Conservation (phyloP, 1,139 yeast species). For the Kodamaea ohmeri region DNA sequence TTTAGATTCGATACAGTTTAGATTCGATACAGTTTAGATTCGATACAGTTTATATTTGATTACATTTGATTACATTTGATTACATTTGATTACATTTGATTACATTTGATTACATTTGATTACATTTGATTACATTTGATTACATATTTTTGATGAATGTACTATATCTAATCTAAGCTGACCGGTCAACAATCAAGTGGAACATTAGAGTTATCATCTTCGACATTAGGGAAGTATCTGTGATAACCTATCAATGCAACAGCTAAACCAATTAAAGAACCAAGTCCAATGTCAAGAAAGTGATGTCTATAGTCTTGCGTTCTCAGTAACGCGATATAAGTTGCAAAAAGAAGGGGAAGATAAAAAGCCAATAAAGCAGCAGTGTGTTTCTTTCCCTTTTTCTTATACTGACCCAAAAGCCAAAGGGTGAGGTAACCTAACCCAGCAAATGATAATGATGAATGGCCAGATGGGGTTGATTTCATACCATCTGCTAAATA, state of each 20-base stretch:
- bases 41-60: too few species aligned
- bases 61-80: too few species aligned
- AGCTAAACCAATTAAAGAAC: constrained; percentile 31
- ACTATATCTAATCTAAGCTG: not conserved
- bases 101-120: too few species aligned
- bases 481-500: constrained; percentile 68
- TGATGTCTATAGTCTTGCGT: constrained; percentile 48
- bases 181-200: constrained; percentile 12
- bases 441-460: constrained; percentile 67
- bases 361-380: constrained; percentile 14
- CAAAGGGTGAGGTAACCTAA: constrained; percentile 51
- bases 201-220: constrained; percentile 10
- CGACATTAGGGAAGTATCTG: constrained; percentile 16
- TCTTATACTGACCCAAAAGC: constrained; percentile 22
- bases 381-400: constrained; percentile 5
- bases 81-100: too few species aligned
- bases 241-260: constrained; percentile 16
- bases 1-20: too few species aligned
- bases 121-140: too few species aligned
- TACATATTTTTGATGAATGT: too few species aligned
- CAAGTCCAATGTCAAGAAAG: constrained; percentile 39
- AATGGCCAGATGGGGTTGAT: constrained; percentile 82
- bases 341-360: constrained; percentile 38
- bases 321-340: constrained; percentile 42
- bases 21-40: too few species aligned